Evolutionary conservation across 2,329 filamentous ascomycete species (phyloP).

Genomic region (Pseudogymnoascus verrucosus): DNA sequence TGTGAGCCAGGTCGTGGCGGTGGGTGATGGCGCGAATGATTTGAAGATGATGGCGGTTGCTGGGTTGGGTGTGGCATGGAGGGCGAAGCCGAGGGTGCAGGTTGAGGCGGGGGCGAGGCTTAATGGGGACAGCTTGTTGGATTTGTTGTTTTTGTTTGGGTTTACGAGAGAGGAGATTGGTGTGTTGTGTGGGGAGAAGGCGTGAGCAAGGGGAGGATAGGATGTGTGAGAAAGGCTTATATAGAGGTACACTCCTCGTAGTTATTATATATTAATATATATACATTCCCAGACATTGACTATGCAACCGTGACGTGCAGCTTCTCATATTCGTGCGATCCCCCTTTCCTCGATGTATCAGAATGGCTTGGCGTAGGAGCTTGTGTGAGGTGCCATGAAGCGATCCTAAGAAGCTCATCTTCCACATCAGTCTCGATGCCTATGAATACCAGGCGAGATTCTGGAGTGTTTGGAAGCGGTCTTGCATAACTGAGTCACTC

Average conservation of each 20-base stretch:
- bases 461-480: no score
- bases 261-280: not conserved
- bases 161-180: slow-evolving; percentile 57
- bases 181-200: not conserved
- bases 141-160: slow-evolving; percentile 68
- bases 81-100: slow-evolving; percentile 77
- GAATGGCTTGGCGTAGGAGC: not conserved
- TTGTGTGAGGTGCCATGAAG: no score
- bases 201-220: not conserved
- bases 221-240: not conserved
- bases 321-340: not conserved
- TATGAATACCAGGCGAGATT: no score
- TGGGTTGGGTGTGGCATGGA: slow-evolving; percentile 72
- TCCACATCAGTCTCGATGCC: no score
- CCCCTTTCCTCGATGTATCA: not conserved
- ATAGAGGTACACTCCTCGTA: not conserved
- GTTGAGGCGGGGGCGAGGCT: slow-evolving; percentile 65
- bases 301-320: not conserved
- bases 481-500: no score
- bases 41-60: slow-evolving; percentile 70
- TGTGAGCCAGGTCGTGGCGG: slow-evolving; percentile 60
- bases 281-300: not conserved
- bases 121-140: slow-evolving; percentile 62
- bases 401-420: no score
- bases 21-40: slow-evolving; percentile 79